These are phyloP conservation scores for Aspergillus cristatus DNA, from an alignment of 495 filamentous ascomycete species.

Conservation along the genomic window DNA sequence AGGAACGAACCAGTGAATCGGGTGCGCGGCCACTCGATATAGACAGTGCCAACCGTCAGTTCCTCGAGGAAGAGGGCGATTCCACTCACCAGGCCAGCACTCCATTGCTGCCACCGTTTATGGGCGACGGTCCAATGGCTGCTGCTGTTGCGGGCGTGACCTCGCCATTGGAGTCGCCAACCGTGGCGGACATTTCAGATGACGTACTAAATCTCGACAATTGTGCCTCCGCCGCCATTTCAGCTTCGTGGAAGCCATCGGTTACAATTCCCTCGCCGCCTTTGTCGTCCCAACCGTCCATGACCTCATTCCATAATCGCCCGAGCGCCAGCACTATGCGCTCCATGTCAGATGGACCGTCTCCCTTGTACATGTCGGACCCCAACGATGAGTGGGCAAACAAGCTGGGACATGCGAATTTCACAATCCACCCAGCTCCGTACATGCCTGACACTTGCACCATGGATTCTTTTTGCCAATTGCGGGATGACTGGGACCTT, in stretches of 20 bases:
- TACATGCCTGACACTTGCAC: conserved; percentile 57
- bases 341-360: conserved; percentile 41
- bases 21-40: conserved; percentile 46
- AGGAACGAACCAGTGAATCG: conserved; percentile 45
- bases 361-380: conserved; percentile 51
- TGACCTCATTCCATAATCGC: conserved; percentile 62
- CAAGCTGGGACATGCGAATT: conserved; percentile 84
- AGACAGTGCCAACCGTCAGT: conserved; percentile 43
- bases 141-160: conserved; percentile 39
- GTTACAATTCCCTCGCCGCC: conserved; percentile 58
- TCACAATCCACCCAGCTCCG: conserved; percentile 74
- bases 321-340: conserved; percentile 36
- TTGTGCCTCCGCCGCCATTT: background rate
- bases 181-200: conserved; percentile 43
- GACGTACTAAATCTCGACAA: conserved; percentile 1
- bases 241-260: too few relatives aligned
- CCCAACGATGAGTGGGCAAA: conserved; percentile 71
- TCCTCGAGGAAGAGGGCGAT: conserved; percentile 40
- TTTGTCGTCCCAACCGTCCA: conserved; percentile 68
- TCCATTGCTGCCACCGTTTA: conserved; percentile 71
- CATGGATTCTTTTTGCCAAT: conserved; percentile 50
- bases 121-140: conserved; percentile 45
- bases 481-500: conserved; percentile 71
- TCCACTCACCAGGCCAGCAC: conserved; percentile 58
- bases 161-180: conserved; percentile 78